Conservation (phyloP, 2,329 filamentous ascomycete genomes). For the Claviceps citrina region DNA sequence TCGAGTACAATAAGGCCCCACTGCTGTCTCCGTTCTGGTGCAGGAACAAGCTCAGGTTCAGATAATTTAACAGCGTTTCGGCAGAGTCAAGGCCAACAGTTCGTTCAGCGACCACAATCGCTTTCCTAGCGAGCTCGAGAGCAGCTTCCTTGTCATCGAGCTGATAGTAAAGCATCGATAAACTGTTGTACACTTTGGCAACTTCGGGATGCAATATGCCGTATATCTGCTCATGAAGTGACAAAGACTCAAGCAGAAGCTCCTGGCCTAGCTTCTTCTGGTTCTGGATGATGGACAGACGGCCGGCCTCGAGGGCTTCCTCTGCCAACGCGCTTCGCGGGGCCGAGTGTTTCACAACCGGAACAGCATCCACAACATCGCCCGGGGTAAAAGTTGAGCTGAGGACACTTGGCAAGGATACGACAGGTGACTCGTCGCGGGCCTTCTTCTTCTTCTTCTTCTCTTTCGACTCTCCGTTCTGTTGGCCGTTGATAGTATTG, state of each 20-base stretch:
- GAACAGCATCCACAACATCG: conserved; percentile 85
- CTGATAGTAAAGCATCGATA: conserved; percentile 93
- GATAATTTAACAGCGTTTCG: conserved; percentile 87
- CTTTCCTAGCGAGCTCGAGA: conserved; percentile 88
- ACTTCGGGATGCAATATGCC: conserved; percentile 94
- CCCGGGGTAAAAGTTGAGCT: conserved; percentile 53
- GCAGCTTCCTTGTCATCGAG: conserved; percentile 95
- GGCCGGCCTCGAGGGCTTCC: conserved; percentile 87
- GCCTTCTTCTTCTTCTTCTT: conserved; percentile 51
- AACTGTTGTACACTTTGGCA: conserved; percentile 81
- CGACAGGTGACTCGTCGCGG: conserved; percentile 38
- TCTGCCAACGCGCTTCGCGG: conserved; percentile 84
- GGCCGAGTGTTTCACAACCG: conserved; percentile 83
- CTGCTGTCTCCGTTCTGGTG: conserved; percentile 85
- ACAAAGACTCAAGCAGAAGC: conserved; percentile 85
- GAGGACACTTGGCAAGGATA: conserved; percentile 25
- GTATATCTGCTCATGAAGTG: conserved; percentile 95
- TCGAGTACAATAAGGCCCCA: conserved; percentile 72
- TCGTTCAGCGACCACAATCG: conserved; percentile 87
- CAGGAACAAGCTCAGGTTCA: conserved; percentile 88
- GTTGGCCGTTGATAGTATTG: conserved; percentile 23
- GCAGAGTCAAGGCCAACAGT: conserved; percentile 86
- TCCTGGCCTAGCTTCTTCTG: conserved; percentile 95
- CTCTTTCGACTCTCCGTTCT: conserved; percentile 25
- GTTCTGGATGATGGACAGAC: conserved; percentile 87